Percentiles rank a stretch among this genome's conserved stretches.
phyloP scores from a whole-genome alignment of 257 asterid genomes.

The Solanum megistacrolobum region DNA sequence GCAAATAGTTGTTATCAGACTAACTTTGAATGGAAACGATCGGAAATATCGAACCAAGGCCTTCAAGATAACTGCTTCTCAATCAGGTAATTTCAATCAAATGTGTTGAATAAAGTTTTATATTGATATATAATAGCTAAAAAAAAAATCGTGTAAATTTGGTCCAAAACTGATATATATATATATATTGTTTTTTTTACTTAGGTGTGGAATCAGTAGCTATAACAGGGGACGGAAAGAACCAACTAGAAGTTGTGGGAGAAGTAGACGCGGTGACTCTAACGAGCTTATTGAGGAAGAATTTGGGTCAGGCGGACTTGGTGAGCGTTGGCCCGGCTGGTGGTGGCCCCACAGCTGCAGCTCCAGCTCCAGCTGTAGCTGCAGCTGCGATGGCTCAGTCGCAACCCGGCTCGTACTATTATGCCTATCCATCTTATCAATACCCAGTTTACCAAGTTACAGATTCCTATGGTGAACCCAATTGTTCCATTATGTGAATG shows the following conservation, averaged over 20 bases:
- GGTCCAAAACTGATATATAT: background rate
- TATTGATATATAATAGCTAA: too few relatives aligned
- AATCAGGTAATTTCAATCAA: background rate
- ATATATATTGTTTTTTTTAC: background rate
- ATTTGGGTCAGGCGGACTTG: background rate
- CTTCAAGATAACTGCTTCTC: background rate
- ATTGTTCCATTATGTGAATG: background rate
- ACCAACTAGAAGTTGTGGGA: background rate
- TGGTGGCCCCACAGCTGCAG: background rate
- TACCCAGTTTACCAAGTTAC: background rate
- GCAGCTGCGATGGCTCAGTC: background rate
- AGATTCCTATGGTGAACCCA: background rate
- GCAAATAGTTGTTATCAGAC: conserved; percentile 2
- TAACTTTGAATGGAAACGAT: background rate
- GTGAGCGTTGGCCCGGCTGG: background rate
- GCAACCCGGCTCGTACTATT: background rate
- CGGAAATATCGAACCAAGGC: conserved; percentile 2
- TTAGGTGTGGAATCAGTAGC: conserved; percentile 2
- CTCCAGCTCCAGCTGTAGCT: background rate
- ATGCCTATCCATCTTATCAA: background rate
- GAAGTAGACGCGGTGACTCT: background rate
- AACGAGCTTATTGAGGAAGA: background rate
- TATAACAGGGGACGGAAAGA: background rate
- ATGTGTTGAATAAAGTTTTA: background rate
- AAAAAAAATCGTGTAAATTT: background rate